Base-by-base conservation (phyloP, 192 early-diverging fungal genomes). In the Umbelopsis ramanniana region DNA sequence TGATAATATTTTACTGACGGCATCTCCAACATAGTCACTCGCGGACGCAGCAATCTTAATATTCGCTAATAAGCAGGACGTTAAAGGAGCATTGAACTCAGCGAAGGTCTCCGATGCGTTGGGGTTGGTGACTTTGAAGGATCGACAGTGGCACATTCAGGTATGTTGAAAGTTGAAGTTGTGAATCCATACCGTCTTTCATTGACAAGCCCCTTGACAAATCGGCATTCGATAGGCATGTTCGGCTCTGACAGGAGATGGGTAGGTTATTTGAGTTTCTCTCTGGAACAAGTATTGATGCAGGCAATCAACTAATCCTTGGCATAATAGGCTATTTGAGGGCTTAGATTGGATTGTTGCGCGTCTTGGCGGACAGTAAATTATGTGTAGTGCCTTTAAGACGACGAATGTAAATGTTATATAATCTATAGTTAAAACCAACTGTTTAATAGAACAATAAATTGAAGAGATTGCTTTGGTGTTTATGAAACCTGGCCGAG, bases 61-160 rank as follows among this genome's bases (percentile, higher is more conserved):
- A 3, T 91, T 88, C 76, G 89, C 90, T 15, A 91, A 91, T 72
- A 91, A 91, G 46, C 90, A 91, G 73, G 90, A 91, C 69, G 82
- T 87, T 22, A 88, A 87, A 46, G 88, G 85, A 19, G 86, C 90
- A 66, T 54, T 91, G 57, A 77, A 75, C 37, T 89, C 90, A 52
- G 84, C 84, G 21, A 76, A 89, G 72, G 87, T 91, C 22, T 90
- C 90, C 2, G 88, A 91, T 26, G 81, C 85, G 19, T 72, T 91
- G 71, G 83, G 78, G 5, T 71, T 91, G 38, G 79, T 83, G 3
- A 81, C 76, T 24, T 73, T 91, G 57, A 85, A 89, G 53, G 90
- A 91, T 75, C 70, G 87, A 43, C 87, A 89, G 74, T 91, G 90
- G 90, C 89, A 91, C 74, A 91, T 91, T 55, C 89, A 91, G 76